Evolutionary conservation across 176 grass and related monocot genomes (phyloP).

Genomic region (Triticum dicoccoides): DNA sequence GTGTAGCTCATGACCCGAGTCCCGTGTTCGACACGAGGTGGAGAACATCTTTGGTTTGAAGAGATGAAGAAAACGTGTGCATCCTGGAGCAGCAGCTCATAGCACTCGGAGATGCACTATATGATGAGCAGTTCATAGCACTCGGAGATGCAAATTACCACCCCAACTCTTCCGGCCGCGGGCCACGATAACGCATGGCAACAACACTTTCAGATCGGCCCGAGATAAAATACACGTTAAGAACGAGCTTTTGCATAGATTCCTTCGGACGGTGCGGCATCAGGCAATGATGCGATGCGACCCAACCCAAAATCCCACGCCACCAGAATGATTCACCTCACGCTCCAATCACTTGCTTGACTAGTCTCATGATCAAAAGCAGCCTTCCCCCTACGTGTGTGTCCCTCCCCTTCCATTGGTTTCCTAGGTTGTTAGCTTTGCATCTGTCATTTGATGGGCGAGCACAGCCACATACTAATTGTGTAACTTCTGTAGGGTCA

Average conservation of each 20-base stretch:
- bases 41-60: background rate
- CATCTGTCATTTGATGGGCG: slow-evolving; percentile 27
- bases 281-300: slow-evolving; percentile 26
- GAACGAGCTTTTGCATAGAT: background rate
- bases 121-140: background rate
- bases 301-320: slow-evolving; percentile 1
- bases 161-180: background rate
- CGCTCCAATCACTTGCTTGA: background rate
- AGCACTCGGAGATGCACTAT: background rate
- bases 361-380: slow-evolving; percentile 7
- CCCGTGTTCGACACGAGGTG: background rate
- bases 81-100: background rate
- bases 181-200: background rate
- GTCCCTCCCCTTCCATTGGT: background rate
- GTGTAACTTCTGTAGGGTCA: slow-evolving; percentile 8
- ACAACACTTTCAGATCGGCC: background rate
- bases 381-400: background rate
- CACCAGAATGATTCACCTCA: slow-evolving; percentile 24
- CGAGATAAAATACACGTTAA: background rate
- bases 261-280: background rate
- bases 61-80: background rate
- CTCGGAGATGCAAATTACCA: background rate
- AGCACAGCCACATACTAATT: background rate
- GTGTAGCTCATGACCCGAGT: too few species aligned
- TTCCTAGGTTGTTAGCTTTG: background rate